These are phyloP conservation scores for Candida stauntonica DNA, from an alignment of 805 yeast genomes.

Conservation along the genomic window DNA sequence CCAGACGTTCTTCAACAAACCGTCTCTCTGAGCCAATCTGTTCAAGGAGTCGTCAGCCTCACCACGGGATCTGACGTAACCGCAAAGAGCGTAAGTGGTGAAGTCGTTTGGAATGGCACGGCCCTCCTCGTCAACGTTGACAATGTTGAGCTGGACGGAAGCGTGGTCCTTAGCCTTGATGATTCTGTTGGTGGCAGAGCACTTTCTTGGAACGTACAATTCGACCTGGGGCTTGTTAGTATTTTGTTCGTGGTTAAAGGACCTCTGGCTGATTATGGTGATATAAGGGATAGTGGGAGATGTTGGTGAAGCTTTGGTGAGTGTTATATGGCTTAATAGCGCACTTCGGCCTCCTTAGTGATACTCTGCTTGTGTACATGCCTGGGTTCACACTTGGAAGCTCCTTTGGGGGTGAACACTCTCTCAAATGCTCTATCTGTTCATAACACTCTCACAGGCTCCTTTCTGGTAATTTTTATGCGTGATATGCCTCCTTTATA, in stretches of 20 bases:
- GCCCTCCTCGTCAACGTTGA: conserved; percentile 96
- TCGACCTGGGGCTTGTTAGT: conserved; percentile 59
- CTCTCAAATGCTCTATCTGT: too few species aligned
- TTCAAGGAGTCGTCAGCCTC: conserved; percentile 98
- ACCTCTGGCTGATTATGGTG: not conserved
- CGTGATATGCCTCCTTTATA: not conserved
- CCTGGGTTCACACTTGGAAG: too few species aligned
- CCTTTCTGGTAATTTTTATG: not conserved
- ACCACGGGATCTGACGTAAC: conserved; percentile 98
- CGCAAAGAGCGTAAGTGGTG: conserved; percentile 95
- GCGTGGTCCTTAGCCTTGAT: conserved; percentile 99
- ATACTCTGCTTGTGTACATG: not conserved
- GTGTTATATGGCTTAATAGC: not conserved
- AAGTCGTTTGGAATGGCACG: conserved; percentile 85
- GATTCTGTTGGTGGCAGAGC: conserved; percentile 99
- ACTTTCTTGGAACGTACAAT: conserved; percentile 99
- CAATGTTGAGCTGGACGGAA: conserved; percentile 97
- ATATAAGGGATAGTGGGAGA: not conserved
- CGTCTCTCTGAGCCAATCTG: conserved; percentile 99
- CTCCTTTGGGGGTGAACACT: too few species aligned
- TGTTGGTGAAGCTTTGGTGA: not conserved
- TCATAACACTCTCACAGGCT: too few species aligned
- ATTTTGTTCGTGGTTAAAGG: not conserved
- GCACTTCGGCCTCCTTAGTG: not conserved
- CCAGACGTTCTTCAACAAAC: conserved; percentile 96